Percentiles rank a stretch among this genome's conserved stretches.
Evolutionary conservation across 1,139 yeast genomes (phyloP).

Genomic region (Debaryomycetaceae sp.): DNA sequence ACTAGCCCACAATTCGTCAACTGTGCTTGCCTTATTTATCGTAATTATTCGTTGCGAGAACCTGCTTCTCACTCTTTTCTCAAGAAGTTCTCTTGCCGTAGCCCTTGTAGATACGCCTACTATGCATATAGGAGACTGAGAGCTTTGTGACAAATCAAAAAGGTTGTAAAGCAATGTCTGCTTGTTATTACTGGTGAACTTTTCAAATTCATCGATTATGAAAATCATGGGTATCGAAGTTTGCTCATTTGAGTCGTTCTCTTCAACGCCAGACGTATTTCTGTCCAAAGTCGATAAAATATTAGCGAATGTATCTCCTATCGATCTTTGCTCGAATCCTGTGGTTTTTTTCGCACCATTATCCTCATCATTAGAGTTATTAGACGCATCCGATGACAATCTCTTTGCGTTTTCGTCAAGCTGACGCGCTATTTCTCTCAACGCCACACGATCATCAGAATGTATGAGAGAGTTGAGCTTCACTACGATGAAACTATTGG

Average conservation of each 20-base stretch:
- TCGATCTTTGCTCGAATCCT: conserved; percentile 43
- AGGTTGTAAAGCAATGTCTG: conserved; percentile 85
- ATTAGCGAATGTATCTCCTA: conserved; percentile 40
- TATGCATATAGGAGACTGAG: conserved; percentile 75
- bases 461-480: conserved; percentile 70
- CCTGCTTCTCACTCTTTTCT: conserved; percentile 86
- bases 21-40: conserved; percentile 47
- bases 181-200: conserved; percentile 65
- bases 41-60: conserved; percentile 77
- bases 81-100: conserved; percentile 75
- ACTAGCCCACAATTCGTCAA: conserved; percentile 43
- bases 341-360: conserved; percentile 21
- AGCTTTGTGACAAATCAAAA: conserved; percentile 78
- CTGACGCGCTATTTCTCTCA: conserved; percentile 83
- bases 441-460: conserved; percentile 72
- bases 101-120: conserved; percentile 76
- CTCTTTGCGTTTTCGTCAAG: conserved; percentile 48
- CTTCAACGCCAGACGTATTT: conserved; percentile 13
- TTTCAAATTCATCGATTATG: conserved; percentile 81
- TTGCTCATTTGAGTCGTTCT: conserved; percentile 9
- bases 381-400: conserved; percentile 10
- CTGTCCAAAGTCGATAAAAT: conserved; percentile 32
- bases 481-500: conserved; percentile 56
- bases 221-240: conserved; percentile 59
- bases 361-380: conserved; percentile 10